Evolutionary conservation across 371 early-diverging fungal species (phyloP).

Genomic region (Blakeslea trispora): DNA sequence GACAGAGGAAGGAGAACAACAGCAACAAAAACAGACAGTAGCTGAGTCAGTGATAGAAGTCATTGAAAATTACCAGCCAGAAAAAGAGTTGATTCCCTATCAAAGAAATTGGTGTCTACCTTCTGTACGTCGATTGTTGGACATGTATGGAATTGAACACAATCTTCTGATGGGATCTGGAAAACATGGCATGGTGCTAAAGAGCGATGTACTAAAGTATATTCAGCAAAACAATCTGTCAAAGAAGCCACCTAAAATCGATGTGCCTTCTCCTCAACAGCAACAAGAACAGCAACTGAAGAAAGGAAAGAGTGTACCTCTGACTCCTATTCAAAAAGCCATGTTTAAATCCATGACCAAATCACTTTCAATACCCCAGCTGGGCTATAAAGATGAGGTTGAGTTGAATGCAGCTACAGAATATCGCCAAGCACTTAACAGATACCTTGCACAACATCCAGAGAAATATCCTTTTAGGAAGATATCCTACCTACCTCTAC

Average conservation of each 20-base stretch:
- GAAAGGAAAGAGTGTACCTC: conserved; percentile 34
- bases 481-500: conserved; percentile 90
- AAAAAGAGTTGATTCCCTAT: neutral
- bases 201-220: conserved; percentile 17
- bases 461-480: conserved; percentile 58
- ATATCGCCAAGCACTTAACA: conserved; percentile 71
- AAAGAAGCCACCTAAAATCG: conserved; percentile 17
- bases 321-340: conserved; percentile 84
- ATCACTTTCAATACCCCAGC: conserved; percentile 89
- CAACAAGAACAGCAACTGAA: neutral
- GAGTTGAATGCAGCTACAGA: conserved; percentile 63
- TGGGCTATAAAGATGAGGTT: conserved; percentile 91
- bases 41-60: neutral
- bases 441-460: conserved; percentile 34
- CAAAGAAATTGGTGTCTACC: conserved; percentile 68
- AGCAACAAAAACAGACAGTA: neutral
- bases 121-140: conserved; percentile 85
- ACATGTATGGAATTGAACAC: conserved; percentile 73
- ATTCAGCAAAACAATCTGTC: conserved; percentile 6
- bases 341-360: conserved; percentile 95
- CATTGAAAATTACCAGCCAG: neutral
- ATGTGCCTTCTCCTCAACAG: neutral
- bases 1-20: conserved; percentile 52
- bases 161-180: conserved; percentile 42
- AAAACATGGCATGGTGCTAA: conserved; percentile 19